Evolutionary conservation across 108 stramenopile species (phyloP), one percentile per base, ranked within the genome.

Genomic region (Stephanodiscus minutulus): DNA sequence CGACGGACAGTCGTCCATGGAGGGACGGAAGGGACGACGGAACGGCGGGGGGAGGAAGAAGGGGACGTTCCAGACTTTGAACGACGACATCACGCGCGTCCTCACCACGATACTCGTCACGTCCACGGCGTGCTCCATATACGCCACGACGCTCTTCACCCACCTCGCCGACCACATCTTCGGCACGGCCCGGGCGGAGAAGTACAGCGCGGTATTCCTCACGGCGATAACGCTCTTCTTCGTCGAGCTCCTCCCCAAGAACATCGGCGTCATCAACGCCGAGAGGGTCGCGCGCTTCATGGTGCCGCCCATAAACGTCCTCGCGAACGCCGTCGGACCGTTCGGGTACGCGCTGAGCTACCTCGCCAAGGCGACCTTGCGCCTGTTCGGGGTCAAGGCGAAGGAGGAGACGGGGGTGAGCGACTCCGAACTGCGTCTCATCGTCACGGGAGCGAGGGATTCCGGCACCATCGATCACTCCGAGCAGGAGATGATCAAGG

Each of bases 401-500:
- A 87, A 91, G 20, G 90, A 92, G 17, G 70, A 66, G 29, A 82
- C 74, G 8, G 91, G 83, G 27, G 97, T 98, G 31, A 88, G 89
- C 17, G 98, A 98, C 72, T 91, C 93, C 18, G 96, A 97, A 68
- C 82, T 98, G 64, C 82, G 98, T 18, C 78, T 96, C 53, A 96
- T 98, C 77, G 96, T 98, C 8, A 95, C 91, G 11, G 97, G 96
- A 31, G 98, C 97, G 18, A 68, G 94, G 44, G 93, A 93, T 63
- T 84, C 87, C 53, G 98, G 97, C n/a, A 95, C 96, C 12, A 97
- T 98, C 73, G 98, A 97, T 83, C 85, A 86, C 58, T 91, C 90
- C 33, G 97, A 98, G 73, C 96, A 95, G 56, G 93, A 90, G 66
- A 98, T 98, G 98, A 97, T 98, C 68, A 90, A 96, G 76, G 96